A percentile compares a stretch with the other conserved stretches of the same genome.
These are phyloP conservation scores for Castanea mollissima DNA, from an alignment of 306 rosid genomes.

Conservation along the genomic window DNA sequence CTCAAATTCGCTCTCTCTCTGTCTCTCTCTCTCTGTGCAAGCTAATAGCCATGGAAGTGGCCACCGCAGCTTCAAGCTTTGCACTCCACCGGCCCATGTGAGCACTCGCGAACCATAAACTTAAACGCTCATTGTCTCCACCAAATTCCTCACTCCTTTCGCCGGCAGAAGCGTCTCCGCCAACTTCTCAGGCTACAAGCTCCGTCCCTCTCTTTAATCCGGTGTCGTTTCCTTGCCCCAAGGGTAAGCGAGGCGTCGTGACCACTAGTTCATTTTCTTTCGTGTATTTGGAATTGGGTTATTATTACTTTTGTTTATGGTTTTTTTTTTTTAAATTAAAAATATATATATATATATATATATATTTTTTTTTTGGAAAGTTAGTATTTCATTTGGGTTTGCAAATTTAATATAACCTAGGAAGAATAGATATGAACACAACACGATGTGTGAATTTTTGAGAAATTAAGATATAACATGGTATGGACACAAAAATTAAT, in stretches of 20 bases:
- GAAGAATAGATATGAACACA: too few species aligned
- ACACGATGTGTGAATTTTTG: too few species aligned
- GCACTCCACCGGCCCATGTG: constrained; percentile 35
- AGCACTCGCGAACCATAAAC: constrained; percentile 17
- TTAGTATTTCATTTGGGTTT: too few species aligned
- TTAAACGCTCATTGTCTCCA: constrained; percentile 46
- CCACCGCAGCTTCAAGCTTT: constrained; percentile 43
- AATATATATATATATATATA: too few species aligned
- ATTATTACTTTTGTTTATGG: too few species aligned
- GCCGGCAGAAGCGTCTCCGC: constrained; percentile 42
- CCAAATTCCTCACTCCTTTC: constrained; percentile 50
- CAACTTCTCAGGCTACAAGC: constrained; percentile 54
- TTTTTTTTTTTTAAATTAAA: too few species aligned
- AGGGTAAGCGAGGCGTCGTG: constrained; percentile 64
- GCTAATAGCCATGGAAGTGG: constrained; percentile 45
- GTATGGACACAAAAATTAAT: too few species aligned
- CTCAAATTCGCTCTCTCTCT: too few species aligned
- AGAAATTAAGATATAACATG: too few species aligned
- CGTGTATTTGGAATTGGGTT: too few species aligned
- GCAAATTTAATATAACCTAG: too few species aligned
- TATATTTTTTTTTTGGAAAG: too few species aligned
- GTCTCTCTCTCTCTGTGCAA: not conserved
- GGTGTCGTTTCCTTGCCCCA: constrained; percentile 41
- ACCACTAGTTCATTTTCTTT: constrained; percentile 30
- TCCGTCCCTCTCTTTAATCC: constrained; percentile 70